Percentiles rank a stretch among this genome's conserved stretches.
Conservation (phyloP, 1,139 yeast species). For the Scheffersomyces segobiensis region DNA sequence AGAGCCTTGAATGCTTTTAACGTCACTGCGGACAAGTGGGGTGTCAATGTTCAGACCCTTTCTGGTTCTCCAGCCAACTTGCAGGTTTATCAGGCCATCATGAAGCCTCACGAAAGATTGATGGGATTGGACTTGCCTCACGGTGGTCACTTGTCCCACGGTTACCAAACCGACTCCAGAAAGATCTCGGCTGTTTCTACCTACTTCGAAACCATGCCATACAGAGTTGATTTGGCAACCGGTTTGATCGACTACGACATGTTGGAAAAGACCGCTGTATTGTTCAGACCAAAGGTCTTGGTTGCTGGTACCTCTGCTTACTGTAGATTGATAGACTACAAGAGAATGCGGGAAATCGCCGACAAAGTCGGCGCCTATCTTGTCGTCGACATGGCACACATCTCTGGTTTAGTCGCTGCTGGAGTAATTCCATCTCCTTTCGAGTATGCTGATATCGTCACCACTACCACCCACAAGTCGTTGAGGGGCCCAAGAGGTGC, state of each 20-base stretch:
- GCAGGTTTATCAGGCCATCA: slow-evolving; percentile 91
- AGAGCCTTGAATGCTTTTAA: slow-evolving; percentile 90
- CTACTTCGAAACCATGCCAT: slow-evolving; percentile 98
- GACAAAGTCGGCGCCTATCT: slow-evolving; percentile 96
- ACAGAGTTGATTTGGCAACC: slow-evolving; percentile 86
- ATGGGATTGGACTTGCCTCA: slow-evolving; percentile 98
- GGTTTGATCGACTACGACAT: slow-evolving; percentile 95
- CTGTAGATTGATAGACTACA: slow-evolving; percentile 92
- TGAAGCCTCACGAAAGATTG: slow-evolving; percentile 92
- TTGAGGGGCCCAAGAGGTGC: slow-evolving; percentile 99
- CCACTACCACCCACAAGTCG: slow-evolving; percentile 97
- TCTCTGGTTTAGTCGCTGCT: slow-evolving; percentile 93
- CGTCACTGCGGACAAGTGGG: slow-evolving; percentile 85
- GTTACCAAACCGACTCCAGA: slow-evolving; percentile 94
- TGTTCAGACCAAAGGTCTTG: slow-evolving; percentile 92
- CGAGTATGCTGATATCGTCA: slow-evolving; percentile 94
- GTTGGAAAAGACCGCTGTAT: slow-evolving; percentile 83
- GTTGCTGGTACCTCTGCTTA: slow-evolving; percentile 99
- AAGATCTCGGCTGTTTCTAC: slow-evolving; percentile 95
- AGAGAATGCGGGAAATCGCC: slow-evolving; percentile 94
- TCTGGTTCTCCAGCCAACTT: slow-evolving; percentile 98
- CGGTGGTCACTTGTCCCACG: slow-evolving; percentile 98
- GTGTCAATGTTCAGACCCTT: slow-evolving; percentile 94
- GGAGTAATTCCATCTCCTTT: slow-evolving; percentile 97
- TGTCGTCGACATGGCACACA: slow-evolving; percentile 98